Evolutionary conservation across 2,329 filamentous ascomycete genomes (phyloP), one percentile per base, ranked within the genome.

Genomic region (Ophioceras dolichostomum): DNA sequence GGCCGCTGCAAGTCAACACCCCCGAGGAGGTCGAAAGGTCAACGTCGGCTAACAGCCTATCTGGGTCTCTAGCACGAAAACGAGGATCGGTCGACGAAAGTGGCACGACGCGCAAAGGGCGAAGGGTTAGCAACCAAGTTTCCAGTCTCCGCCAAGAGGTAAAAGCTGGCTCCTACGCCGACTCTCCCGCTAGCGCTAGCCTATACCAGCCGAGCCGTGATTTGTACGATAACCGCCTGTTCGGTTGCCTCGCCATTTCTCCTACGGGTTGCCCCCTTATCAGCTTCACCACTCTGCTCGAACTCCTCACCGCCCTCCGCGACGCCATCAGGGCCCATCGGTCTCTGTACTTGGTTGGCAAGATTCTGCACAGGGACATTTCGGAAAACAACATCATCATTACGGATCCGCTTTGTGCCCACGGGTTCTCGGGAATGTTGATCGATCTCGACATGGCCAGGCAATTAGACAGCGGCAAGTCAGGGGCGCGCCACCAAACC

Each of bases 351-450:
- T 10, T 47, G 1, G 39, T 53, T 5, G 50, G 52, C 9, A 49
- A 49, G 6, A 59, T 62, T 38, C 49, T 62, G 8, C 51, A 62
- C 40, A 45, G 47, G 21, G 53, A 61, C 27, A 53, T 64, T n/a
- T 62, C 54, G 0, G 43, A 51, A 2, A 50, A 53, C 14, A 62
- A 60, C 34, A 56, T 63, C 14, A 60, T 62, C 20, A 56, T 63
- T 12, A 47, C 49, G 3, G 34, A 47, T 4, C 27, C 26, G n/a
- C n/a, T n/a, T n/a, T n/a, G n/a, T n/a, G n/a, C n/a, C n/a, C n/a
- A n/a, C n/a, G n/a, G 44, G 19, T 44, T 46, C 10, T 48, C 44
- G 4, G 59, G 58, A 6, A 52, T 53, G 40, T 44, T 58, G 10
- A 59, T 59, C 45, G 50, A 59, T 40, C 45, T 59, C 6, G 51